Percentiles rank a stretch among this genome's conserved stretches.
Conservation (phyloP, 164 flowering plant species). For the Dillenia turbinata region DNA sequence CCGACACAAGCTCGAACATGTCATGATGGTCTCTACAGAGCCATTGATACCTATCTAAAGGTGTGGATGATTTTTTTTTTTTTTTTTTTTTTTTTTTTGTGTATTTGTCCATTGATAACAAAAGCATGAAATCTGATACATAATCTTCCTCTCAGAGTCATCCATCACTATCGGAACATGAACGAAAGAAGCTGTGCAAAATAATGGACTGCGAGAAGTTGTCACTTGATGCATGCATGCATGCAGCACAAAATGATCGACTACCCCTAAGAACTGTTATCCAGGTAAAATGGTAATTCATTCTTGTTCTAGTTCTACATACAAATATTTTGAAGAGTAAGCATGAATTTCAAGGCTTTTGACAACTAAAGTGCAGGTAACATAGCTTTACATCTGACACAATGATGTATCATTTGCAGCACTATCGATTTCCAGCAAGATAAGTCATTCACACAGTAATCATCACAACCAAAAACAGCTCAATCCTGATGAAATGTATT, state of each 20-base stretch:
- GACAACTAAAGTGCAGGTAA: too few species aligned
- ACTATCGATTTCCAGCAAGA: too few species aligned
- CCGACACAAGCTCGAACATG: slow-evolving; percentile 57
- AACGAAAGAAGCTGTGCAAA: slow-evolving; percentile 66
- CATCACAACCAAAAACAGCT: too few species aligned
- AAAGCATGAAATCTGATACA: too few species aligned
- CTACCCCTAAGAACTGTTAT: slow-evolving; percentile 67
- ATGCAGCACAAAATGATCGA: slow-evolving; percentile 89
- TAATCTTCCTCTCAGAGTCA: slow-evolving; percentile 44
- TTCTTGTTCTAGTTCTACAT: not conserved
- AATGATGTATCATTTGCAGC: too few species aligned
- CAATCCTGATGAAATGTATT: too few species aligned
- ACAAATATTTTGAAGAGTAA: too few species aligned
- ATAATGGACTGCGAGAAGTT: slow-evolving; percentile 69
- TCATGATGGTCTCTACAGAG: slow-evolving; percentile 86
- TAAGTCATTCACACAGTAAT: too few species aligned
- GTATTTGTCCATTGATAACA: too few species aligned
- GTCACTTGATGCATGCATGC: slow-evolving; percentile 80
- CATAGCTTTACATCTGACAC: too few species aligned
- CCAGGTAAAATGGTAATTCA: slow-evolving; percentile 43
- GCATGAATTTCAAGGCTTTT: too few species aligned
- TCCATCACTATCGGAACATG: slow-evolving; percentile 66
- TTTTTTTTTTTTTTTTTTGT: not conserved
- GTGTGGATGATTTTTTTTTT: slow-evolving; percentile 17
- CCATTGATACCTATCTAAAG: slow-evolving; percentile 87